Evolutionary conservation across 2,329 filamentous ascomycete genomes (phyloP).

Genomic region (Colletotrichum sp.): DNA sequence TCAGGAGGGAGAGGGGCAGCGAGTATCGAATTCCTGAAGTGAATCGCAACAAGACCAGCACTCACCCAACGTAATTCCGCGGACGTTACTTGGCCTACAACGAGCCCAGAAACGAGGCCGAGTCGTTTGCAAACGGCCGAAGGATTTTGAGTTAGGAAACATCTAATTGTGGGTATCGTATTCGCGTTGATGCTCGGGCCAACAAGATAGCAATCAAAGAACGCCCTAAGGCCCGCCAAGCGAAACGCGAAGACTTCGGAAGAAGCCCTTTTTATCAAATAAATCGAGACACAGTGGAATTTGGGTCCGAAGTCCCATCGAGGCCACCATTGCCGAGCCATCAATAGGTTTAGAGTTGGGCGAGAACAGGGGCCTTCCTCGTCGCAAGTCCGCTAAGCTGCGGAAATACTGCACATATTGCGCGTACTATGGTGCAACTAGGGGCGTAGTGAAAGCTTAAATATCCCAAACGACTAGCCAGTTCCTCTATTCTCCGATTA

Average conservation of each 20-base stretch:
- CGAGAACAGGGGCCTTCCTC: neutral
- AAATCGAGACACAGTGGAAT: neutral
- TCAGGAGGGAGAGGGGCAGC: conserved; percentile 41
- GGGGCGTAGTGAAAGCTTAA: neutral
- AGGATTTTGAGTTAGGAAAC: neutral
- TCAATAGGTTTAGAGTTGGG: neutral
- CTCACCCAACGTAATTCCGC: too few relatives aligned
- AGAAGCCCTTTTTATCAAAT: neutral
- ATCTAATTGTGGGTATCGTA: neutral
- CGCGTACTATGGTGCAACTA: neutral
- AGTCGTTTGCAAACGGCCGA: neutral
- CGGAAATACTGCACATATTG: neutral
- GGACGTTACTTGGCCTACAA: neutral
- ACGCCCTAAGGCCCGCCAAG: neutral
- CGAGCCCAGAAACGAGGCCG: neutral
- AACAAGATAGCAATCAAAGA: neutral
- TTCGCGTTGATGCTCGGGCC: neutral
- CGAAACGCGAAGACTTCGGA: neutral
- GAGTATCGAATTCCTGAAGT: conserved; percentile 44
- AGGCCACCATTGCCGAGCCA: neutral
- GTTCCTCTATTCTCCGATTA: neutral
- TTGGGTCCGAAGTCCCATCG: neutral
- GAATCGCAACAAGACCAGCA: conserved; percentile 30
- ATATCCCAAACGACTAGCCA: neutral
- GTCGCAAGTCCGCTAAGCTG: neutral